Conservation (phyloP, 306 rosid species). For the Pterocarpus macrocarpus region DNA sequence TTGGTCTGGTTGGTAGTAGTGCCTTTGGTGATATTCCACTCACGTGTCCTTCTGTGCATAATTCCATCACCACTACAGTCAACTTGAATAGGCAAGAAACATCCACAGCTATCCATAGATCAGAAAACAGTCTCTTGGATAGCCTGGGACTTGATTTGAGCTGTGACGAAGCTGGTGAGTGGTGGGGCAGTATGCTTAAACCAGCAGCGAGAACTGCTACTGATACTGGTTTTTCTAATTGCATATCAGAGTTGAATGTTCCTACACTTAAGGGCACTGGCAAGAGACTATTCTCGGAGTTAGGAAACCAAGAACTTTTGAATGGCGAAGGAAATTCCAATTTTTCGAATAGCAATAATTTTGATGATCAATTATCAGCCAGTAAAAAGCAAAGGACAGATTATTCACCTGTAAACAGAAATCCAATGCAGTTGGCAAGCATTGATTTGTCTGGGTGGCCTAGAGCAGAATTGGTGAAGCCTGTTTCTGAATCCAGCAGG, state of each 20-base stretch:
- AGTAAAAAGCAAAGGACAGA: constrained; percentile 52
- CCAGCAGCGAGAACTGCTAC: constrained; percentile 44
- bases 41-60: constrained; percentile 39
- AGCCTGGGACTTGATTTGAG: constrained; percentile 45
- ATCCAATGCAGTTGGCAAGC: constrained; percentile 42
- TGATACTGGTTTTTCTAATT: constrained; percentile 41
- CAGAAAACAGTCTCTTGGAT: constrained; percentile 42
- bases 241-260: constrained; percentile 47
- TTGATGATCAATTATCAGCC: constrained; percentile 42
- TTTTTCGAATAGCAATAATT: constrained; percentile 37
- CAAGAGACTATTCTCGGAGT: constrained; percentile 66
- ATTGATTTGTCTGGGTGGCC: constrained; percentile 29
- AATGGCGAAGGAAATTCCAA: constrained; percentile 49
- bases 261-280: constrained; percentile 30
- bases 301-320: constrained; percentile 63
- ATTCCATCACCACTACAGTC: constrained; percentile 41
- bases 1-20: constrained; percentile 49
- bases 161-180: constrained; percentile 38
- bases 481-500: constrained; percentile 42
- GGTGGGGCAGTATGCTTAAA: constrained; percentile 52
- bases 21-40: constrained; percentile 27
- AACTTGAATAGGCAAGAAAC: constrained; percentile 41
- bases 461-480: constrained; percentile 36
- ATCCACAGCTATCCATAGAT: constrained; percentile 26
- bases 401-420: constrained; percentile 47